Evolutionary conservation across 2,329 filamentous ascomycete species (phyloP).

Genomic region (Coleophoma eucalyptorum): DNA sequence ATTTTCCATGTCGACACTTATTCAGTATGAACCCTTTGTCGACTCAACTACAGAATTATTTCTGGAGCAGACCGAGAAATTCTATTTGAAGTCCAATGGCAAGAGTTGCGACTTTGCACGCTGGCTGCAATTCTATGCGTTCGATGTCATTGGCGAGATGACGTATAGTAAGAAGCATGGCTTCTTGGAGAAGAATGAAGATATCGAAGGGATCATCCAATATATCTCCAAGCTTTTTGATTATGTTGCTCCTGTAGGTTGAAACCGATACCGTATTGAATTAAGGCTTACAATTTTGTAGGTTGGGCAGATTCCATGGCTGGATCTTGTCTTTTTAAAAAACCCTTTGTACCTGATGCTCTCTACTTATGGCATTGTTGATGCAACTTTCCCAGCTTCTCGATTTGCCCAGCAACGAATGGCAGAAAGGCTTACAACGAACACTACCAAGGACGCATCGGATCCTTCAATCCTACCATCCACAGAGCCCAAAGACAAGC

Average conservation of each 20-base stretch:
- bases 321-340: constrained; percentile 68
- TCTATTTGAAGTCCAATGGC: constrained; percentile 38
- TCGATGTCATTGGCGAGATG: constrained; percentile 76
- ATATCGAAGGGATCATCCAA: constrained; percentile 69
- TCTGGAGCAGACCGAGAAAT: constrained; percentile 54
- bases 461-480: constrained; percentile 12
- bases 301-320: constrained; percentile 71
- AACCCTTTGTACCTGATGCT: constrained; percentile 69
- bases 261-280: not conserved
- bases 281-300: constrained; percentile 23
- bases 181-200: constrained; percentile 70
- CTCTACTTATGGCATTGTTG: constrained; percentile 62
- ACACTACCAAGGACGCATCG: not conserved
- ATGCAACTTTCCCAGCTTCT: constrained; percentile 68
- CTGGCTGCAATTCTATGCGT: constrained; percentile 79
- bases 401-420: constrained; percentile 67
- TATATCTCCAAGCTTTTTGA: constrained; percentile 63
- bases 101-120: constrained; percentile 58
- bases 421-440: constrained; percentile 51
- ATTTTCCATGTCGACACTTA: constrained; percentile 73
- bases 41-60: constrained; percentile 72
- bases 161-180: constrained; percentile 74
- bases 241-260: constrained; percentile 65
- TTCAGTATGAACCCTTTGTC: constrained; percentile 78
- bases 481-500: constrained; percentile 7